A percentile compares a stretch with the other conserved stretches of the same genome.
These are phyloP conservation scores for Arabidopsis hybrid DNA, from an alignment of 441 rosid genomes.

Conservation along the genomic window DNA sequence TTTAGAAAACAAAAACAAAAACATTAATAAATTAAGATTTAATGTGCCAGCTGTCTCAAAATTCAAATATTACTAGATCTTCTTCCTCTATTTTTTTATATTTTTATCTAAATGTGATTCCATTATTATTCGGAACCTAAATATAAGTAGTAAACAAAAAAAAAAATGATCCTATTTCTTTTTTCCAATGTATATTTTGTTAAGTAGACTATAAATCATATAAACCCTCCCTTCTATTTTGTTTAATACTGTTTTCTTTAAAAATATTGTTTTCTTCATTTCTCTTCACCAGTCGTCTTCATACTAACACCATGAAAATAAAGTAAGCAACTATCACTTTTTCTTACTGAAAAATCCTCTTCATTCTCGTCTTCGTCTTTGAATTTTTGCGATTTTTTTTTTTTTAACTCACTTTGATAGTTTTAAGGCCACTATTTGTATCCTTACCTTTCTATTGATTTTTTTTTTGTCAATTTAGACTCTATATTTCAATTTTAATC, in stretches of 20 bases:
- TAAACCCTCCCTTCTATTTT: neutral
- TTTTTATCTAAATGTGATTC: neutral
- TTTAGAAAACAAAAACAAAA: neutral
- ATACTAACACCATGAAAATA: conserved; percentile 27
- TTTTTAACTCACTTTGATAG: neutral
- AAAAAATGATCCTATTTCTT: neutral
- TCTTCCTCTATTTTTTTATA: neutral
- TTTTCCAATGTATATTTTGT: neutral
- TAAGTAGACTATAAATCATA: neutral
- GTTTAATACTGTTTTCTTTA: neutral
- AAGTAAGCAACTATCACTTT: conserved; percentile 22
- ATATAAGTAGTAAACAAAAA: neutral
- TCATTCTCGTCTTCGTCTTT: neutral
- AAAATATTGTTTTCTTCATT: conserved; percentile 6
- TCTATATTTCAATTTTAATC: neutral
- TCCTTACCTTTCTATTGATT: neutral
- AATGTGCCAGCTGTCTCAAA: neutral
- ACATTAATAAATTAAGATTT: conserved; percentile 3
- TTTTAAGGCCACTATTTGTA: neutral
- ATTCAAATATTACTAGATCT: conserved; percentile 7
- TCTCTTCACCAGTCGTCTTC: conserved; percentile 8
- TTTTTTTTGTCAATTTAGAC: neutral
- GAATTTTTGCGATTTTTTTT: neutral
- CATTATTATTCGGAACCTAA: neutral
- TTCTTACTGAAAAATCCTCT: no score